Evolutionary conservation across 2,329 filamentous ascomycete species (phyloP), one percentile per base, ranked within the genome.

Genomic region (Botrytis hyacinthi): DNA sequence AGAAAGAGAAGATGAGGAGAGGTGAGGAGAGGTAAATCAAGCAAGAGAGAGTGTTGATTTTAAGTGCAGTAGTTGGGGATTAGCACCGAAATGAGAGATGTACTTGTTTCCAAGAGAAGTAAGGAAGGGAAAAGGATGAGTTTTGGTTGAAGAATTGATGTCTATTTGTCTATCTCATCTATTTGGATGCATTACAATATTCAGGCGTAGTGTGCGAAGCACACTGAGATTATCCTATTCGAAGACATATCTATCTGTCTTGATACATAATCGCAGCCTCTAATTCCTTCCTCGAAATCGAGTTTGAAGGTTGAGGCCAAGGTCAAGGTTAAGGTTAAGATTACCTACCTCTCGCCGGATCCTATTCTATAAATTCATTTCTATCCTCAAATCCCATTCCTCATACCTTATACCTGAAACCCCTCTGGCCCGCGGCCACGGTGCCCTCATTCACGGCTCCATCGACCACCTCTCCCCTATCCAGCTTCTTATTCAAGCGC

Each of bases 401-500:
- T 71, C 20, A 73, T 14, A 73, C 40, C 18, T 71, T 70, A n/a
- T 70, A 73, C 7, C 72, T 62, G 59, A 73, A 73, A 2, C 72
- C 72, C 44, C 51, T 73, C 46, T 62, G 61, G 4, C 66, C 72
- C 5, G 65, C 72, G 29, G 51, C 72, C 9, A 44, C 46, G 9
- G 66, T 71, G 1, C 72, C 72, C 29, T 69, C 66, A 59, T 73
- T 71, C 26, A 59, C 46, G 1, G 46, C 85, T 0, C 84, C 85
- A 66, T 86, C 83, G 2, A 87, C 83, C 75, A 62, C 74, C 6
- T 86, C 87, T 0, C 91, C 91, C 26, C 84, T 84, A 66, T 93
- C 91, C 3, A 94, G 83, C 81, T 90, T 92, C 84, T 86, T 89
- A 79, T 94, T 95, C 77, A 93, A 79, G 63, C 87, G 84, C 16